These are phyloP conservation scores for Hygrocybe coccinea DNA, from an alignment of 768 basidiomycete genomes.

Conservation along the genomic window DNA sequence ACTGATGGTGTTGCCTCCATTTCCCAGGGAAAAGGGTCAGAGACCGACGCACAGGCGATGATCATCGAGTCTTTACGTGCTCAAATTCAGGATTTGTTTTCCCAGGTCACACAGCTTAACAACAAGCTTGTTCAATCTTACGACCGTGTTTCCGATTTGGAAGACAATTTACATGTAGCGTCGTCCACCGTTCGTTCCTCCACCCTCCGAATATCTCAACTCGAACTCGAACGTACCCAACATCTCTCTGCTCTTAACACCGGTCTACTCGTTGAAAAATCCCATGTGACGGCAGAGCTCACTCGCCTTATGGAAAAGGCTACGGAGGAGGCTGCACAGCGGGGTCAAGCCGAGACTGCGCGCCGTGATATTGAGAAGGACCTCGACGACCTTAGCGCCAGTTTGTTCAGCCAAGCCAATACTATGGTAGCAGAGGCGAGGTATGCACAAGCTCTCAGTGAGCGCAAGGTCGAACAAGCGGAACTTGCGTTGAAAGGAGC, in stretches of 20 bases:
- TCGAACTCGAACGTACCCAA: constrained; percentile 80
- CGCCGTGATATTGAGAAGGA: constrained; percentile 85
- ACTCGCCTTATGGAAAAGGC: constrained; percentile 90
- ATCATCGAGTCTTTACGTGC: constrained; percentile 74
- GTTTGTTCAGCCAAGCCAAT: constrained; percentile 88
- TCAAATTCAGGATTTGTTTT: constrained; percentile 82
- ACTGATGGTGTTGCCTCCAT: constrained; percentile 57
- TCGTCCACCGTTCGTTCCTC: constrained; percentile 55
- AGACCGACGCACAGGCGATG: constrained; percentile 66
- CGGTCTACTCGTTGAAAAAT: constrained; percentile 86
- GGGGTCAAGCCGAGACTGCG: constrained; percentile 86
- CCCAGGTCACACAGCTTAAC: constrained; percentile 89
- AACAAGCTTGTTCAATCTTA: constrained; percentile 89
- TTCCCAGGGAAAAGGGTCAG: background rate
- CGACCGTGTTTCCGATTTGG: constrained; percentile 86
- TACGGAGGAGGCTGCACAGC: constrained; percentile 88
- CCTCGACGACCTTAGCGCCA: constrained; percentile 88
- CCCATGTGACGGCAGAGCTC: constrained; percentile 86
- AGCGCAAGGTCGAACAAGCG: constrained; percentile 70
- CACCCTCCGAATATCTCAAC: constrained; percentile 63
- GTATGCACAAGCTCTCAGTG: constrained; percentile 55
- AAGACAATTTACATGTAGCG: constrained; percentile 77
- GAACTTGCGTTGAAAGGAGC: constrained; percentile 76
- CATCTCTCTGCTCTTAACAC: constrained; percentile 89
- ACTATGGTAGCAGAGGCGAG: constrained; percentile 97